Conservation (phyloP, 169 alveolate species). For the Plasmodium berghei region DNA sequence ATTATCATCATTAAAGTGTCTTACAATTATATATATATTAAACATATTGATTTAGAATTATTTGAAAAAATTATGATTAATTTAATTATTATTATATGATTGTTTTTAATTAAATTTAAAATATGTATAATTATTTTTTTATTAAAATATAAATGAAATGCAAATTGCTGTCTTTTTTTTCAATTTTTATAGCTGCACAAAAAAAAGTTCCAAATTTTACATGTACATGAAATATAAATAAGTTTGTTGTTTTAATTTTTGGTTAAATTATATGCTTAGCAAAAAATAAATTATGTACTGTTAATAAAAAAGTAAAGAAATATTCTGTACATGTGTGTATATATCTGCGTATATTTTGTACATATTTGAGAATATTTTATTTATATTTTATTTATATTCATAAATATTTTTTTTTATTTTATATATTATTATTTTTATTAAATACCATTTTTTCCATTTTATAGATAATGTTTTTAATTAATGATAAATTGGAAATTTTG, state of each 20-base stretch:
- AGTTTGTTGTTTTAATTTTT: conserved; percentile 13
- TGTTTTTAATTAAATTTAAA: too few species aligned
- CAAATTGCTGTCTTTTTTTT: neutral
- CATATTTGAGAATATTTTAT: too few species aligned
- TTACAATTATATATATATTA: too few species aligned
- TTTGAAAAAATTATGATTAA: too few species aligned
- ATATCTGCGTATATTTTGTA: neutral
- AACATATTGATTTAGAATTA: too few species aligned
- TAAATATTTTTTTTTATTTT: neutral
- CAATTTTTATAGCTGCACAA: conserved; percentile 22
- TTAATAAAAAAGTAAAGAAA: conserved; percentile 41
- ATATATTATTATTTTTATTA: neutral
- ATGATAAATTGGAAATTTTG: conserved; percentile 1
- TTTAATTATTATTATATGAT: too few species aligned
- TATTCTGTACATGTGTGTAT: conserved; percentile 18
- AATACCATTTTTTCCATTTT: neutral
- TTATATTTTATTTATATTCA: conserved; percentile 2
- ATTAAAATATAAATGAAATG: neutral
- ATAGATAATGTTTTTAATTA: conserved; percentile 21
- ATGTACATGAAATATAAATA: conserved; percentile 12
- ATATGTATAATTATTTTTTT: too few species aligned
- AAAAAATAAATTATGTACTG: conserved; percentile 33
- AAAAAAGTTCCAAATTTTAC: conserved; percentile 19
- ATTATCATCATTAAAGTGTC: too few species aligned
- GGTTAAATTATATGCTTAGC: neutral